These are phyloP conservation scores for Drosera spatulata DNA, from an alignment of 179 eudicot genomes.

Conservation along the genomic window DNA sequence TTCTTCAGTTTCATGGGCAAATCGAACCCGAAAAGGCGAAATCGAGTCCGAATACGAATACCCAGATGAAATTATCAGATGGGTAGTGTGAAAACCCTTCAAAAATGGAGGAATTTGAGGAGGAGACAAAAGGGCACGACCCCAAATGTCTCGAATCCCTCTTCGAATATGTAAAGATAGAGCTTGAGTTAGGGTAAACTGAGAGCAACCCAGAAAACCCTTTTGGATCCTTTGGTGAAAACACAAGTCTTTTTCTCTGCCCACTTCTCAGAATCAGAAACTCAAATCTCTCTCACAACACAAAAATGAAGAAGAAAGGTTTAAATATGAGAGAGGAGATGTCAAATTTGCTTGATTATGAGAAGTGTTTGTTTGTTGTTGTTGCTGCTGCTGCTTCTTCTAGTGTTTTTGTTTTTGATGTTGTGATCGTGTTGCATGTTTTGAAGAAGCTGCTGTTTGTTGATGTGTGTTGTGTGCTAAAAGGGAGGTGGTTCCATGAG, in stretches of 20 bases:
- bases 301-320: too few species aligned
- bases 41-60: neutral
- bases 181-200: constrained; percentile 34
- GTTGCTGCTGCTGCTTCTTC: too few species aligned
- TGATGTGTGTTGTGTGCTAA: neutral
- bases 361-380: too few species aligned
- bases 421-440: too few species aligned
- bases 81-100: neutral
- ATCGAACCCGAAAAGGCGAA: neutral
- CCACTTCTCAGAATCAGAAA: too few species aligned
- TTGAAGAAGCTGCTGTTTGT: too few species aligned
- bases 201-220: constrained; percentile 10
- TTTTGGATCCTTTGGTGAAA: neutral
- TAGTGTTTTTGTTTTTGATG: too few species aligned
- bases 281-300: too few species aligned
- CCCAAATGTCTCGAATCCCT: constrained; percentile 83
- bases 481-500: neutral
- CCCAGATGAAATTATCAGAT: neutral
- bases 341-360: too few species aligned
- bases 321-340: too few species aligned
- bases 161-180: constrained; percentile 16
- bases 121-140: constrained; percentile 11
- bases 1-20: constrained; percentile 2
- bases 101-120: neutral
- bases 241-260: too few species aligned